These are phyloP conservation scores for Fomes fomentarius DNA, from an alignment of 1,284 basidiomycete genomes.

Conservation along the genomic window DNA sequence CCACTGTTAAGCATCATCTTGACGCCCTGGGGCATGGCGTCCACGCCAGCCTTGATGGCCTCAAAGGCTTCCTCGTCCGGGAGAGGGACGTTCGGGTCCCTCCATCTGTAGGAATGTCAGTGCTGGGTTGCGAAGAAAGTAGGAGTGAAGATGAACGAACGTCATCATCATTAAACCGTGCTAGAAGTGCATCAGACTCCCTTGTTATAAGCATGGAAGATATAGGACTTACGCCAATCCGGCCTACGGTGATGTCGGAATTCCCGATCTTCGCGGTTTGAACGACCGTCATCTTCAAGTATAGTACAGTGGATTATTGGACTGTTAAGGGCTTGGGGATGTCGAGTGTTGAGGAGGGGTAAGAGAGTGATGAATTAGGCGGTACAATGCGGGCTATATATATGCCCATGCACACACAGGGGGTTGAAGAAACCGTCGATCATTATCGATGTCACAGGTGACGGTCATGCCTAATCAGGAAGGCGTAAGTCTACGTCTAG, in stretches of 20 bases:
- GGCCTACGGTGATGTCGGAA: not conserved
- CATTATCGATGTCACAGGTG: too few species aligned
- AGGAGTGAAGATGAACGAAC: conserved; percentile 34
- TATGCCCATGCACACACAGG: too few species aligned
- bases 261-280: conserved; percentile 1
- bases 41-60: conserved; percentile 64
- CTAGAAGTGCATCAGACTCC: conserved; percentile 15
- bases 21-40: conserved; percentile 48
- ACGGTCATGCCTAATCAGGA: too few species aligned
- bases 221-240: not conserved
- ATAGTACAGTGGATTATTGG: too few species aligned
- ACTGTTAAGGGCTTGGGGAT: too few species aligned
- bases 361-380: too few species aligned
- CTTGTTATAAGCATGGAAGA: not conserved
- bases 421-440: too few species aligned
- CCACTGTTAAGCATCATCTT: conserved; percentile 51
- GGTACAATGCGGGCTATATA: too few species aligned
- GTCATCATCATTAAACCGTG: conserved; percentile 56
- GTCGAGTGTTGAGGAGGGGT: too few species aligned
- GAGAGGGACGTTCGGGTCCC: conserved; percentile 30
- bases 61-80: conserved; percentile 63
- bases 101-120: conserved; percentile 19
- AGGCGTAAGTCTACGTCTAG: too few species aligned
- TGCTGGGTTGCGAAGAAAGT: not conserved
- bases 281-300: not conserved